Evolutionary conservation across 768 basidiomycete species (phyloP).

Genomic region (Trametes maxima): DNA sequence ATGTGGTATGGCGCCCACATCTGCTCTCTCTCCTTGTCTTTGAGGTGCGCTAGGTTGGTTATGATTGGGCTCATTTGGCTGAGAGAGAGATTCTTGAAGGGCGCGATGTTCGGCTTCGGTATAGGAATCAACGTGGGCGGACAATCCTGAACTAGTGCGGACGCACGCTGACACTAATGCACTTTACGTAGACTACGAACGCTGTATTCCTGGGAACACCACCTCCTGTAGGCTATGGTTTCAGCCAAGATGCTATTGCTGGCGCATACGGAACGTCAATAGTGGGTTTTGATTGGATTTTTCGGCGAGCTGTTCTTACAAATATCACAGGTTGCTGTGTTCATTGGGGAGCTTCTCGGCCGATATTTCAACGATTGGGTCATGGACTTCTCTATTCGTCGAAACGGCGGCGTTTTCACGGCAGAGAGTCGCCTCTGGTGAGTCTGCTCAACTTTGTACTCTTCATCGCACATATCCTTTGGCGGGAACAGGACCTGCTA

Average conservation of each 20-base stretch:
- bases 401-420: slow-evolving; percentile 54
- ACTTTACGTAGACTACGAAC: slow-evolving; percentile 53
- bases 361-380: slow-evolving; percentile 54
- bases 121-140: slow-evolving; percentile 59
- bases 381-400: slow-evolving; percentile 45
- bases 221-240: slow-evolving; percentile 54
- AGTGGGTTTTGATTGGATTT: slow-evolving; percentile 33
- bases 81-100: slow-evolving; percentile 34
- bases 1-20: slow-evolving; percentile 66
- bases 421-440: slow-evolving; percentile 57
- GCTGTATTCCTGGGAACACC: slow-evolving; percentile 64
- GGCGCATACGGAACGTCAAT: slow-evolving; percentile 59
- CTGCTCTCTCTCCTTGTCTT: slow-evolving; percentile 52
- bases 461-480: no score
- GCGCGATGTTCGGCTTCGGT: slow-evolving; percentile 61
- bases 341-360: slow-evolving; percentile 55
- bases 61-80: no score
- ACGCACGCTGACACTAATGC: neutral
- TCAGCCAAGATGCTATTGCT: slow-evolving; percentile 51
- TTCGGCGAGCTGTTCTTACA: neutral
- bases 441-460: no score
- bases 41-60: slow-evolving; percentile 40
- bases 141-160: no score
- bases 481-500: slow-evolving; percentile 47
- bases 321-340: slow-evolving; percentile 43